phyloP scores from a whole-genome alignment of 2,329 filamentous ascomycete genomes.

The Aspergillus sojae region DNA sequence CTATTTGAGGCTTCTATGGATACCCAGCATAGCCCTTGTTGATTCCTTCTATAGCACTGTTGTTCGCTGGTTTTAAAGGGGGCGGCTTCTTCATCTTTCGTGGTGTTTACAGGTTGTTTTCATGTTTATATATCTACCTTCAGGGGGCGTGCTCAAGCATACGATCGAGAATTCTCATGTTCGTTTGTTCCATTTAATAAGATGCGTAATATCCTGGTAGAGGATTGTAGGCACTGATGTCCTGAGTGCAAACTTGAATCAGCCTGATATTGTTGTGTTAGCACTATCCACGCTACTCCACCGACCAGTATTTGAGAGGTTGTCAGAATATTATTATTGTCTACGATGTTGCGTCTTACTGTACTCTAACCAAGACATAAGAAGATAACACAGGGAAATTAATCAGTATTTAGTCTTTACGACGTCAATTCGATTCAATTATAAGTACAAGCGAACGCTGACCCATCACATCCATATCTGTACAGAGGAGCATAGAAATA shows the following conservation, averaged over 20 bases:
- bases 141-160: constrained; percentile 8
- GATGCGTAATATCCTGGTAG: background rate
- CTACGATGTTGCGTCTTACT: background rate
- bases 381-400: background rate
- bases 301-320: background rate
- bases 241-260: background rate
- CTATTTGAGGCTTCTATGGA: constrained; percentile 27
- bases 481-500: constrained; percentile 8
- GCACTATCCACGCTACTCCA: background rate
- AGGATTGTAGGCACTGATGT: background rate
- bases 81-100: background rate
- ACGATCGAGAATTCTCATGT: constrained; percentile 8
- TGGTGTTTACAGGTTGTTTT: constrained; percentile 3
- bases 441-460: constrained; percentile 6
- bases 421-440: background rate
- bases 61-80: background rate
- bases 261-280: background rate
- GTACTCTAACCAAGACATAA: background rate
- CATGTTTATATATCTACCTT: background rate
- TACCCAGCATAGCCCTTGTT: constrained; percentile 34
- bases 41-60: constrained; percentile 7
- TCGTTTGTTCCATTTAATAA: background rate
- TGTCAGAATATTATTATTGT: background rate
- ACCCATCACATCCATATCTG: background rate
- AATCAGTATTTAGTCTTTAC: background rate